Base-by-base conservation (phyloP, 2,329 filamentous ascomycete species). In the Sporothrix globosa region DNA sequence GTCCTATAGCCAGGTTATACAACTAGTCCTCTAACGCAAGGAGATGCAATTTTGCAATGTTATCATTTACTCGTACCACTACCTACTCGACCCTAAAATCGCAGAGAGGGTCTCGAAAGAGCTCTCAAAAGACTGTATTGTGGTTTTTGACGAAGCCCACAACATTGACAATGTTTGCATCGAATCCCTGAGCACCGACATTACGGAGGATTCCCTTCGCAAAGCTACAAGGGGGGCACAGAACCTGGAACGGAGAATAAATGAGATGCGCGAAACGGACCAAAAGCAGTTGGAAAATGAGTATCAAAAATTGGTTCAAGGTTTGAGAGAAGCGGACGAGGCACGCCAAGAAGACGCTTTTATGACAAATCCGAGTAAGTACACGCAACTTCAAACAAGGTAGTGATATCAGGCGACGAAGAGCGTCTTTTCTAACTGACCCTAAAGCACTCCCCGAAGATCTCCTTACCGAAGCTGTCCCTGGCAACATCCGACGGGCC, bases 151-250 rank as follows among this genome's bases (percentile, higher is more conserved):
- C 77, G 96, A 99, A 80, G 96, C 96, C 17, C 96, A 99, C 82
- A 99, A 99, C 77, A 99, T 99, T 75, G 96, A 99, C 85, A 99
- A 99, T 78, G 96, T 99, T 71, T 99, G 96, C 79, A 99, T 99
- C 75, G 96, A 99, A 78, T 95, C 96, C 1, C 83, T 98, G 14
- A 99, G 96, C 77, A 98, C 97, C 54, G 96, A 99, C 76, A 88
- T 99, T 70, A 98, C 95, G 0, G 94, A 99, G 78, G 96, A 98
- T 75, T 97, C 95, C 0, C 80, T 99, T 68, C 88, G 94, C 27
- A 97, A 93, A 81, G 96, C 96, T 24, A 94, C 93, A 1, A 87
- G 93, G 74, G 96, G 96, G 5, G 96, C 95, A 14, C 91, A 91
- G 74, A 98, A 97, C 75, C 84, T 99, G 0, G 96, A 99, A 78